A percentile compares a stretch with the other conserved stretches of the same genome.
These are phyloP conservation scores for Saccharomyces hybrid DNA, from an alignment of 1,139 yeast genomes.

Conservation along the genomic window DNA sequence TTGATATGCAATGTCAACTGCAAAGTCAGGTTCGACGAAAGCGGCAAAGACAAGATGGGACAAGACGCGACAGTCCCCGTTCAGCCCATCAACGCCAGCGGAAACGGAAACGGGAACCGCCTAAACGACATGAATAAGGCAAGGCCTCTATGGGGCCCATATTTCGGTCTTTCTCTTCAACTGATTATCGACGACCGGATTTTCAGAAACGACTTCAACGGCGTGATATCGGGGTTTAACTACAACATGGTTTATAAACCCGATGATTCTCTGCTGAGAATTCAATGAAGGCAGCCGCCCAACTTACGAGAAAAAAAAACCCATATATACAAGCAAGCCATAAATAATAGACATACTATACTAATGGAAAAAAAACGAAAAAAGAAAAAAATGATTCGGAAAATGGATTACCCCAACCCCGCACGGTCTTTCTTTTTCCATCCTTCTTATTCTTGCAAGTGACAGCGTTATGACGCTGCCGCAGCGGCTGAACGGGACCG, in stretches of 20 bases:
- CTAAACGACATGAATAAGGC: constrained; percentile 8
- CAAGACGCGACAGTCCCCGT: constrained; percentile 43
- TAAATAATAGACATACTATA: neutral
- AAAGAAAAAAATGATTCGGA: too few relatives aligned
- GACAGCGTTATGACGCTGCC: too few relatives aligned
- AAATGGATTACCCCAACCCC: too few relatives aligned
- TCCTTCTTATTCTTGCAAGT: too few relatives aligned
- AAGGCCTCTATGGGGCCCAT: constrained; percentile 52
- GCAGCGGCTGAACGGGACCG: too few relatives aligned
- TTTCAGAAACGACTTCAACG: constrained; percentile 40
- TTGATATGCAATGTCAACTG: constrained; percentile 50
- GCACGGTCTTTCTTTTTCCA: too few relatives aligned
- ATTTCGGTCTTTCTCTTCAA: constrained; percentile 59
- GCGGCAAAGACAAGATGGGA: constrained; percentile 57
- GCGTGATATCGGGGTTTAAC: constrained; percentile 47
- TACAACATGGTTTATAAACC: constrained; percentile 63
- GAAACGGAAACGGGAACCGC: constrained; percentile 12
- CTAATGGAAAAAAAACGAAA: too few relatives aligned
- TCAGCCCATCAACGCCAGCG: constrained; percentile 5
- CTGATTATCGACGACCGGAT: constrained; percentile 53
- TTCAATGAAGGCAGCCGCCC: constrained; percentile 6
- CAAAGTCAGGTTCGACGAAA: constrained; percentile 67
- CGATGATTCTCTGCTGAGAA: constrained; percentile 42
- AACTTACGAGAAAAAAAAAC: neutral
- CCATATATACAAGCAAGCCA: neutral